Base-by-base conservation (phyloP, 1,139 yeast genomes). In the Nadsonia starkeyi-henricii region DNA sequence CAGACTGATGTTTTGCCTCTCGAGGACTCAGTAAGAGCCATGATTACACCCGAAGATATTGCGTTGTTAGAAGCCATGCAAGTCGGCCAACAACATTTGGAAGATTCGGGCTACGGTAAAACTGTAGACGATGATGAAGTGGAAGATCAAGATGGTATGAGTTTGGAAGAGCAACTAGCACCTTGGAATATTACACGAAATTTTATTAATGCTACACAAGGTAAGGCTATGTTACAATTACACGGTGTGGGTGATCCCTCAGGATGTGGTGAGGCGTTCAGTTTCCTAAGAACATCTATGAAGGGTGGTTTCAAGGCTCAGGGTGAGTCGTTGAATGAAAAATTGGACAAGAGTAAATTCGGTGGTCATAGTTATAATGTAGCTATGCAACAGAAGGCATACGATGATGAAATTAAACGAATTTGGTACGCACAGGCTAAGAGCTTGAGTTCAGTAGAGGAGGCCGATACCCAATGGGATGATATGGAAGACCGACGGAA, bases 181-280 rank as follows among this genome's bases (percentile, higher is more conserved):
- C 93, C 96, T 0, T 93, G 99, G 99, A 88, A 85, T 62, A 73
- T 84, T 19, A 81, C 96, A 0, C 74, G 89, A 53, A 93, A 91
- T 63, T 93, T 93, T 60, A 79, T 89, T 52, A 84, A 81, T 61
- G 94, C 98, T 5, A 89, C 95, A 36, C 97, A 89, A 61, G 93
- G 96, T 50, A 89, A 94, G 59, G 93, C 96, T 1, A 91, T 91
- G 97, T 72, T 93, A 45, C 96, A 89, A 60, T 75, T 93, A 42
- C 88, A 86, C 60, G 96, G 96, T n/a, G 93, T 83, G 52, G 98
- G 97, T 47, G 98, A 91, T 63, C 95, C 96, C 2, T 81, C 95
- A 0, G 96, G 95, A 36, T 78, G 85, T 53, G 94, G 95, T 1
- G 83, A 85, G 54, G 95, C 93, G 0, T 84, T 84, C 57, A 85